Conservation (phyloP, 2,329 filamentous ascomycete genomes). For the Venturia pyrina region DNA sequence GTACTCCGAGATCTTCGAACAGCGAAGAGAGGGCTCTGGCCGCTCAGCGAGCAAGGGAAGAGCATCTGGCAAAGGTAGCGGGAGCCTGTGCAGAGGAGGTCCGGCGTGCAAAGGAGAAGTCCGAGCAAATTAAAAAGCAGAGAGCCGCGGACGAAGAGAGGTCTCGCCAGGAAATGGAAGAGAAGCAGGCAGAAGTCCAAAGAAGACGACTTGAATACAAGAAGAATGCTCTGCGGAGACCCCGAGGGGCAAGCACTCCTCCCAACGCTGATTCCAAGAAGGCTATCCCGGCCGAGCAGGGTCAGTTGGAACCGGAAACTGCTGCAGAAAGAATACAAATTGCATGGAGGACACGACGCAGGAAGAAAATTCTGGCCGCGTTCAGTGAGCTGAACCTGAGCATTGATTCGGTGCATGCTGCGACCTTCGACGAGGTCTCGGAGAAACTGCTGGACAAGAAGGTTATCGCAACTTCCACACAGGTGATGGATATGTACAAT, state of each 20-base stretch:
- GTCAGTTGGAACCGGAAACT: slow-evolving; percentile 44
- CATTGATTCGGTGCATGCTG: slow-evolving; percentile 59
- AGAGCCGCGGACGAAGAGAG: slow-evolving; percentile 63
- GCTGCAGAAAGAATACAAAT: slow-evolving; percentile 59
- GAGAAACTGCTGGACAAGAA: slow-evolving; percentile 56
- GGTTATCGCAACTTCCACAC: slow-evolving; percentile 55
- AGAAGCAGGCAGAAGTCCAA: slow-evolving; percentile 69
- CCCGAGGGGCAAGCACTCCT: slow-evolving; percentile 44
- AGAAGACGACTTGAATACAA: slow-evolving; percentile 50
- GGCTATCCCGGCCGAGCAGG: slow-evolving; percentile 16
- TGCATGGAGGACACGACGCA: slow-evolving; percentile 54
- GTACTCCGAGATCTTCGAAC: slow-evolving; percentile 53
- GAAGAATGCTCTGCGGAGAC: slow-evolving; percentile 43
- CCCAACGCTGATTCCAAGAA: slow-evolving; percentile 36
- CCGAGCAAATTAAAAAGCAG: slow-evolving; percentile 71
- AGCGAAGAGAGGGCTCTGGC: slow-evolving; percentile 70
- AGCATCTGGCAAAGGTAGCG: slow-evolving; percentile 72
- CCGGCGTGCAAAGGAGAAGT: slow-evolving; percentile 70
- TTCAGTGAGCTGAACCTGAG: slow-evolving; percentile 59
- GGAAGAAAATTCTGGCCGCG: slow-evolving; percentile 51
- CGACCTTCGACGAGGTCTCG: slow-evolving; percentile 65
- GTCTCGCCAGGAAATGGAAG: slow-evolving; percentile 65
- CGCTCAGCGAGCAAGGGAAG: slow-evolving; percentile 67
- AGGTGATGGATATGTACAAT: slow-evolving; percentile 59
- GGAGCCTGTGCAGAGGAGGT: slow-evolving; percentile 76